phyloP scores from a whole-genome alignment of 306 rosid species.

The Cicer cuneatum region DNA sequence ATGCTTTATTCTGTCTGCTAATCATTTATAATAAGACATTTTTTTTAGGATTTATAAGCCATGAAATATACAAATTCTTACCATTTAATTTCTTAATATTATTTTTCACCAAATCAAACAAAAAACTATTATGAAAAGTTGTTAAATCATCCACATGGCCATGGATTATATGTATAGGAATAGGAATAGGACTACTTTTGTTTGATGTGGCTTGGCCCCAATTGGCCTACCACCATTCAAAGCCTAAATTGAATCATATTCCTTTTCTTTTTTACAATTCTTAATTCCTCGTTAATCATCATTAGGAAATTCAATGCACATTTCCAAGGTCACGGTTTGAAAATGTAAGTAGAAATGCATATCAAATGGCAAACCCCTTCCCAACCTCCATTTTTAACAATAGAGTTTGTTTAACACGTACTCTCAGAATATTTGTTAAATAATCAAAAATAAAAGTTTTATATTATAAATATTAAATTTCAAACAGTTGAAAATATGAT shows the following conservation, averaged over 20 bases:
- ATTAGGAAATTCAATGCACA: conserved; percentile 18
- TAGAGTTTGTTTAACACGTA: no score
- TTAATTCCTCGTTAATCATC: conserved; percentile 37
- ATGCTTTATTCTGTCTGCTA: no score
- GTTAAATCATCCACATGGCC: background rate
- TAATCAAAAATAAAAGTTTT: no score
- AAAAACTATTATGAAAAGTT: background rate
- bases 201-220: conserved; percentile 32
- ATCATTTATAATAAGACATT: no score
- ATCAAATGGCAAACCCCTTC: no score
- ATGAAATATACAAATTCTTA: background rate
- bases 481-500: no score
- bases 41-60: no score
- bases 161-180: conserved; percentile 1
- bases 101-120: background rate
- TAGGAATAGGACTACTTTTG: background rate
- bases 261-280: background rate
- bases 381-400: no score
- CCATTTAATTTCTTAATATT: background rate
- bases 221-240: conserved; percentile 39
- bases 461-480: no score
- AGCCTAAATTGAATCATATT: conserved; percentile 32
- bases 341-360: background rate
- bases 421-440: no score
- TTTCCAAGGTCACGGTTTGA: conserved; percentile 29